Conservation (phyloP, 768 basidiomycete species). For the Hypholoma fasciculare region DNA sequence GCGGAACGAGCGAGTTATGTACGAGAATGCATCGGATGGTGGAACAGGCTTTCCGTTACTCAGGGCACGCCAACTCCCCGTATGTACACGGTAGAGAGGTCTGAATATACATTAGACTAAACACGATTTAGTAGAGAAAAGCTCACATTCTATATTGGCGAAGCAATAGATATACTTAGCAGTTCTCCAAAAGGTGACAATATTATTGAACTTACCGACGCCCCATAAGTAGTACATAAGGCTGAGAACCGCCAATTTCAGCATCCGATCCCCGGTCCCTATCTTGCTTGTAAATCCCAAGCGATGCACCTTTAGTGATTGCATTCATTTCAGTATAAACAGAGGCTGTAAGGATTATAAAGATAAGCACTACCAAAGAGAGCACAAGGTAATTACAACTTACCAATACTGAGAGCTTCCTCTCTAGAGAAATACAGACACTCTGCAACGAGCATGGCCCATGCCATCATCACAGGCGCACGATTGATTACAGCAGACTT, state of each 20-base stretch:
- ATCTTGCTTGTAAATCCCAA: constrained; percentile 70
- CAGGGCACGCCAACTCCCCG: constrained; percentile 81
- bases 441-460: constrained; percentile 87
- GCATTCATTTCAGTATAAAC: constrained; percentile 95
- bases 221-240: constrained; percentile 86
- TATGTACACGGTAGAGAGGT: constrained; percentile 74
- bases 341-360: constrained; percentile 53
- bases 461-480: constrained; percentile 93
- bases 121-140: neutral
- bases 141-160: neutral
- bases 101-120: constrained; percentile 35
- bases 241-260: constrained; percentile 60
- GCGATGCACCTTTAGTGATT: constrained; percentile 76
- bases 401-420: constrained; percentile 92
- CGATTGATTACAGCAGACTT: constrained; percentile 80
- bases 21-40: constrained; percentile 78
- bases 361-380: neutral
- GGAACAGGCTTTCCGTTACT: constrained; percentile 65
- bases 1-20: constrained; percentile 77
- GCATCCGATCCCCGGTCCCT: constrained; percentile 58
- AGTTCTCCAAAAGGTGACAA: neutral
- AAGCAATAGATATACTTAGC: neutral
- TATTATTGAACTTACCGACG: constrained; percentile 26
- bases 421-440: constrained; percentile 83
- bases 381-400: neutral